Percentiles rank a stretch among this genome's conserved stretches.
These are phyloP conservation scores for Eucalyptus dawsonii DNA, from an alignment of 345 rosid genomes.

Conservation along the genomic window DNA sequence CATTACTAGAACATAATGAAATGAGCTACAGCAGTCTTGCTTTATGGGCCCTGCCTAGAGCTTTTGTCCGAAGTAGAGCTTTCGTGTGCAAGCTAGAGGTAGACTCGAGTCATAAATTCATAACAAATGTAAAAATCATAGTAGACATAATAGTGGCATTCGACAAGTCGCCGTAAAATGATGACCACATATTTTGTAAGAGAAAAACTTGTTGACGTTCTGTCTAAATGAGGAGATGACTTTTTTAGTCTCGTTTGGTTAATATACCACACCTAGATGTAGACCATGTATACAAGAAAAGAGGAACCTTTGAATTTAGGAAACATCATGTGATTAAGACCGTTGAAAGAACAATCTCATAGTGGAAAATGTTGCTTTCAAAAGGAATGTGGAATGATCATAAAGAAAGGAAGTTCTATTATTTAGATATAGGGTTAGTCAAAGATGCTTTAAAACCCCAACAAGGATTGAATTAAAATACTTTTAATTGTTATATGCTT, in stretches of 20 bases:
- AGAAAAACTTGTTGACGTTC: not conserved
- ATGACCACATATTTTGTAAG: not conserved
- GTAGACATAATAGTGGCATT: not conserved
- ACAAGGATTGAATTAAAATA: not conserved
- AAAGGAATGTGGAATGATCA: not conserved
- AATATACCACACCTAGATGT: no score
- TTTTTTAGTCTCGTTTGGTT: not conserved
- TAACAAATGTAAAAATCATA: not conserved
- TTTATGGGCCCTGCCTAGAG: not conserved
- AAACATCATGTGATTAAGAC: not conserved
- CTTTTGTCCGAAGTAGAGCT: not conserved
- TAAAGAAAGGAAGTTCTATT: not conserved
- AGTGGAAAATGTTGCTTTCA: not conserved
- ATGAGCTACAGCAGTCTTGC: not conserved
- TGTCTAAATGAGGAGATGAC: not conserved
- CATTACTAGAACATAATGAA: not conserved
- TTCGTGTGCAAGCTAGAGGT: not conserved
- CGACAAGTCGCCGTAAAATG: not conserved
- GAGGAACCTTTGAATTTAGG: not conserved
- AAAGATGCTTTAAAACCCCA: not conserved
- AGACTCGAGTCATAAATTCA: not conserved
- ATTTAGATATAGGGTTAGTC: not conserved
- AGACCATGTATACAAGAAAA: not conserved
- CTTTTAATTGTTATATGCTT: not conserved
- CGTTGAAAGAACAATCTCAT: not conserved